phyloP scores from a whole-genome alignment of 495 filamentous ascomycete genomes.

The Podospora bellae-mahoneyi region DNA sequence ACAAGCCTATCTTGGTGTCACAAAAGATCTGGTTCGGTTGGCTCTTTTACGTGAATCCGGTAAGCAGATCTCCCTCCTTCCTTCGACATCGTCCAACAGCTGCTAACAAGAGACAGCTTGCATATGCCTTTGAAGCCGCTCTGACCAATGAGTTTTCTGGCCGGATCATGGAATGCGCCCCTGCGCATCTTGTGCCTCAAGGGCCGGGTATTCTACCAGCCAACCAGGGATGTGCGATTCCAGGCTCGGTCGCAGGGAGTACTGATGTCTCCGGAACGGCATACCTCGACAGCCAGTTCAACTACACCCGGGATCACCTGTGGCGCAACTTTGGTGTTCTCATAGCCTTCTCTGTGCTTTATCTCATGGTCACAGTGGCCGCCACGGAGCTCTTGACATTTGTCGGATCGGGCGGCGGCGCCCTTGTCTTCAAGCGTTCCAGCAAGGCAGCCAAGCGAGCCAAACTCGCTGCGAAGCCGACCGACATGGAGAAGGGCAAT shows the following conservation, averaged over 20 bases:
- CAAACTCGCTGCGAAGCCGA: conserved; percentile 8
- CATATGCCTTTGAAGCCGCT: conserved; percentile 68
- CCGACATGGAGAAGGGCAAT: conserved; percentile 47
- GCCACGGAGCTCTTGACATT: conserved; percentile 56
- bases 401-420: conserved; percentile 33
- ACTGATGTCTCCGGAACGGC: conserved; percentile 54
- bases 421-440: conserved; percentile 34
- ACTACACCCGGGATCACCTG: conserved; percentile 60
- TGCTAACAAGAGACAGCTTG: conserved; percentile 18
- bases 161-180: conserved; percentile 47
- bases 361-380: conserved; percentile 63
- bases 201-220: conserved; percentile 49
- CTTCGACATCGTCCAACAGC: neutral
- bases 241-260: conserved; percentile 53
- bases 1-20: conserved; percentile 58
- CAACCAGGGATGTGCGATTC: conserved; percentile 58
- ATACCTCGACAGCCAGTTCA: conserved; percentile 56
- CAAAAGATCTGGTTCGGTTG: conserved; percentile 69
- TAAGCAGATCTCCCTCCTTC: conserved; percentile 29
- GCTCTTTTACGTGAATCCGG: conserved; percentile 72
- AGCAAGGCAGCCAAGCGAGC: conserved; percentile 32
- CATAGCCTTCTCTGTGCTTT: conserved; percentile 65
- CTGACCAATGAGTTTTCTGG: conserved; percentile 68
- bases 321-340: conserved; percentile 82
- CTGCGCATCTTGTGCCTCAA: conserved; percentile 54